phyloP scores from a whole-genome alignment of 1,284 basidiomycete genomes.

The Bjerkandera adusta region DNA sequence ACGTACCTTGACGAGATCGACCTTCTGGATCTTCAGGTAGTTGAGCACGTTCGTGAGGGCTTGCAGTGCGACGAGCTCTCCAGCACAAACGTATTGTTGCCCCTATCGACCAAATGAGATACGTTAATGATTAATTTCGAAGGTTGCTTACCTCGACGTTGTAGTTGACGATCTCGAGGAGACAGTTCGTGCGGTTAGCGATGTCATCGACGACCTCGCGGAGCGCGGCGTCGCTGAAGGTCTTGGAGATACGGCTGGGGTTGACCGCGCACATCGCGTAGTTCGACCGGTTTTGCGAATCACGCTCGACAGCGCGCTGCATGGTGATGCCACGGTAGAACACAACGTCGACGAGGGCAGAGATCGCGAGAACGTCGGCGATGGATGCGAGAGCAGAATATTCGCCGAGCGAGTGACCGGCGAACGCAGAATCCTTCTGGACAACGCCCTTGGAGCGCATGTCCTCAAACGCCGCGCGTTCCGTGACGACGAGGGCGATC shows the following conservation, averaged over 20 bases:
- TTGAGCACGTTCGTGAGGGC: slow-evolving; percentile 96
- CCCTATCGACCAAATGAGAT: slow-evolving; percentile 57
- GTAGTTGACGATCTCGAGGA: slow-evolving; percentile 96
- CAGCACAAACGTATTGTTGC: slow-evolving; percentile 97
- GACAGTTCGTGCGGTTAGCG: slow-evolving; percentile 69
- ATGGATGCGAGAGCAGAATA: slow-evolving; percentile 98
- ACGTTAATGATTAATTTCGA: slow-evolving; percentile 1
- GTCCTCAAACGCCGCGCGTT: slow-evolving; percentile 97
- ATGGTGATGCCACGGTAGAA: slow-evolving; percentile 99
- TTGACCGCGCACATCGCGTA: slow-evolving; percentile 99
- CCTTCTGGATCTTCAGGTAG: slow-evolving; percentile 95
- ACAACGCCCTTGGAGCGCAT: slow-evolving; percentile 96
- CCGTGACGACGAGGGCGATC: slow-evolving; percentile 96
- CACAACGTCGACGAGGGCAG: slow-evolving; percentile 96
- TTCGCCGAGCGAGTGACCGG: slow-evolving; percentile 97
- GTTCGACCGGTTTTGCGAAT: slow-evolving; percentile 88
- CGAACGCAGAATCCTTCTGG: slow-evolving; percentile 89
- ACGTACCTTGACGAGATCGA: slow-evolving; percentile 90
- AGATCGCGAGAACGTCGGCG: slow-evolving; percentile 93
- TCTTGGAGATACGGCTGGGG: slow-evolving; percentile 90
- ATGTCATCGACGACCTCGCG: slow-evolving; percentile 95
- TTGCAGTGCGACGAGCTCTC: slow-evolving; percentile 91
- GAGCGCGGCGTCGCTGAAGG: slow-evolving; percentile 90
- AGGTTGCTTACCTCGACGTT: slow-evolving; percentile 81
- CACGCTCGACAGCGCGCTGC: slow-evolving; percentile 97